Base-by-base conservation (phyloP, 352 stramenopile species). In the Phytophthora pluvialis region DNA sequence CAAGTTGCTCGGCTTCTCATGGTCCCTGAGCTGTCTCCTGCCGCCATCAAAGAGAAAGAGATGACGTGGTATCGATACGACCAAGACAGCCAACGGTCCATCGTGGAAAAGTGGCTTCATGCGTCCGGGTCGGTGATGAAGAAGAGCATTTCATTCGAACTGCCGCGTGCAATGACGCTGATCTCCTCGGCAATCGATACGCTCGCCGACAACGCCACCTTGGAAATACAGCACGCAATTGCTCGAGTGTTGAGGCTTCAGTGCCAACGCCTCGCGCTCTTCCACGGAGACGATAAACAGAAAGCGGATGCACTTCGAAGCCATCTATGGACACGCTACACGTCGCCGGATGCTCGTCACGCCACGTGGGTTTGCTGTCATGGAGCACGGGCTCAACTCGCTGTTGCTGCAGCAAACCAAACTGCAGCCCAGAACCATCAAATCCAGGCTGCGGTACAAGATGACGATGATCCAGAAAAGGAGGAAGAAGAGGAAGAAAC, bases 71-170 rank as follows among this genome's bases (percentile, higher is more conserved):
- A 89, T 56, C 61, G 52, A 18, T 75, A 83, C 42, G 74, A 90
- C 28, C 60, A 73, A 56, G 61, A 83, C 13, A 72, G 72, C 5
- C 69, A 81, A 39, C 73, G 70, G 8, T 82, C 55, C 13, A 54
- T 93, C 4, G 75, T 93, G 15, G 81, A 91, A n/a, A 88, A 83
- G 49, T 95, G 84, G 86, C 68, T 95, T 1, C 69, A 72, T 9
- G 45, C 81, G 25, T 91, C 86, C 2, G 78, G 64, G 12, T 42
- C 58, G 4, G 49, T 49, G 5, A 16, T 60, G 15, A 31, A 69
- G 7, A 67, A 60, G 4, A 57, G 56, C 1, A 6, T 15, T 3
- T 66, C 60, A 3, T 54, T 57, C 36, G 48, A 80, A 12, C 26
- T 86, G 11, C 60, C 65, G 15, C 61, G 48, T 32, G 77, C 75